These are phyloP conservation scores for Plasmodium relictum DNA, from an alignment of 169 alveolate genomes.

Conservation along the genomic window DNA sequence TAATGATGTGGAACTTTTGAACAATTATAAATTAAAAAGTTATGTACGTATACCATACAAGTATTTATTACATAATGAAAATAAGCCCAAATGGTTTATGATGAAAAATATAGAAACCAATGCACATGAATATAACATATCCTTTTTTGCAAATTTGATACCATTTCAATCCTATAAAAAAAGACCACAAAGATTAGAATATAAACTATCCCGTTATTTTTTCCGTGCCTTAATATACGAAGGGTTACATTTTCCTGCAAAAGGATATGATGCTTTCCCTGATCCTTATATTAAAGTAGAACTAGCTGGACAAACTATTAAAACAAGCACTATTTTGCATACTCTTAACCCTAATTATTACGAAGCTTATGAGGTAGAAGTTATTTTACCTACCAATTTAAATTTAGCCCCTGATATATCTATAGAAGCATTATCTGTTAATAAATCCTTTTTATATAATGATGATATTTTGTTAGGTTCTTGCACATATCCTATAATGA, in stretches of 20 bases:
- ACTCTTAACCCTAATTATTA: constrained; percentile 90
- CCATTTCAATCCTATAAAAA: constrained; percentile 75
- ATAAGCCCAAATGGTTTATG: constrained; percentile 91
- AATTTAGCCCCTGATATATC: constrained; percentile 91
- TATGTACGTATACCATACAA: constrained; percentile 83
- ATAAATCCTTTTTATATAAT: constrained; percentile 78
- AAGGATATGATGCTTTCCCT: constrained; percentile 85
- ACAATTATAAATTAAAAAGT: constrained; percentile 59
- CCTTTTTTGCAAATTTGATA: constrained; percentile 77
- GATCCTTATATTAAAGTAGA: constrained; percentile 85
- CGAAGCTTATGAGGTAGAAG: constrained; percentile 90
- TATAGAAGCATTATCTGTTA: constrained; percentile 85
- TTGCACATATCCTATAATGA: constrained; percentile 84
- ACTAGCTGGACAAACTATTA: constrained; percentile 88
- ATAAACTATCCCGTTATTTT: constrained; percentile 83
- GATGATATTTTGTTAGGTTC: constrained; percentile 81
- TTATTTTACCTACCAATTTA: constrained; percentile 89
- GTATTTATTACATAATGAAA: constrained; percentile 77
- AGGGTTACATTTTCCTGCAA: constrained; percentile 90
- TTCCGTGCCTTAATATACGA: constrained; percentile 91
- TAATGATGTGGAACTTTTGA: constrained; percentile 23
- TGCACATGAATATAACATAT: constrained; percentile 77
- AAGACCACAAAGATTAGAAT: constrained; percentile 89
- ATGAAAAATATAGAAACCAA: constrained; percentile 79
- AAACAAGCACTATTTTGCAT: constrained; percentile 85